Evolutionary conservation across 257 asterid genomes (phyloP).

Genomic region (Solanum ahanhuiri): DNA sequence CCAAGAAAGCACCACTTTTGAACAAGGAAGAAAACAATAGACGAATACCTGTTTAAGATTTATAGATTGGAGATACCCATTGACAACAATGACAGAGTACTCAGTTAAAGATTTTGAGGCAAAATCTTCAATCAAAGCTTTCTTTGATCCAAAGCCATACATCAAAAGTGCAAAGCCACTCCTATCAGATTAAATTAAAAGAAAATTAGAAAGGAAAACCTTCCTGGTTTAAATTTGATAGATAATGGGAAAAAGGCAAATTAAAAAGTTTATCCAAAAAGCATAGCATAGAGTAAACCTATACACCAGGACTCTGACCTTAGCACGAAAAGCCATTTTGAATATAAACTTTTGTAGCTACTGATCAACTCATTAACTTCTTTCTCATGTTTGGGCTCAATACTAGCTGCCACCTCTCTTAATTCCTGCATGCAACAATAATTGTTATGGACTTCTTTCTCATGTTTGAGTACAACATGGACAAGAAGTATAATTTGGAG

Average conservation of each 20-base stretch:
- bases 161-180: constrained; percentile 77
- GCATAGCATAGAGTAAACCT: not conserved
- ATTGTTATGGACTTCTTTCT: not conserved
- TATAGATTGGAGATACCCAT: constrained; percentile 84
- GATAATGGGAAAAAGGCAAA: not conserved
- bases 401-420: constrained; percentile 51
- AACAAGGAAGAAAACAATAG: not conserved
- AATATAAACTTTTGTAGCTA: constrained; percentile 45
- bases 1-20: not conserved
- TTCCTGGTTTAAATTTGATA: not conserved
- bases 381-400: constrained; percentile 72
- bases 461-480: not conserved
- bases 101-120: constrained; percentile 68
- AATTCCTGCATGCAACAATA: constrained; percentile 40
- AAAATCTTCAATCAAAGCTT: constrained; percentile 71
- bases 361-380: constrained; percentile 45
- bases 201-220: not conserved
- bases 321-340: constrained; percentile 57
- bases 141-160: constrained; percentile 97
- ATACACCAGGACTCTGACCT: not conserved
- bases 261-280: not conserved
- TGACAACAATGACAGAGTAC: constrained; percentile 67
- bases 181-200: not conserved
- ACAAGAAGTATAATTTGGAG: not conserved
- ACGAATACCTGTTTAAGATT: constrained; percentile 68